Conservation (phyloP, 495 filamentous ascomycete species). For the Cercophora samala region DNA sequence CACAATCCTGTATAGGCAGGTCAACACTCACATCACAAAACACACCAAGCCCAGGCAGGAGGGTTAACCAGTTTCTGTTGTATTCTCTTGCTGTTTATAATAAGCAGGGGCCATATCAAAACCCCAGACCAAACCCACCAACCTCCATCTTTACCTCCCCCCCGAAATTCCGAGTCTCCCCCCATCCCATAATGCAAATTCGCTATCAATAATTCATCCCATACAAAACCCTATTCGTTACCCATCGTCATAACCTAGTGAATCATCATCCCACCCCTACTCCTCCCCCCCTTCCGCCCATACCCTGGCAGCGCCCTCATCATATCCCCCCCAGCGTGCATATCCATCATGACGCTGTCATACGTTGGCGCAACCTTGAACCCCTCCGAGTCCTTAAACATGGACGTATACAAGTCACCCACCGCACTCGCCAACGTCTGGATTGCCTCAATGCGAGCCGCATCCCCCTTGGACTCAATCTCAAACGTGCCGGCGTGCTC, state of each 20-base stretch:
- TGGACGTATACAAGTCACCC: conserved; percentile 56
- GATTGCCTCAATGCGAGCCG: conserved; percentile 69
- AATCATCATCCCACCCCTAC: not conserved
- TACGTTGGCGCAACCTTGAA: conserved; percentile 38
- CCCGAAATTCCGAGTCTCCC: too few relatives aligned
- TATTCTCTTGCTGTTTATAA: not conserved
- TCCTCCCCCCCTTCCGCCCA: not conserved
- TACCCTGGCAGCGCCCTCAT: not conserved
- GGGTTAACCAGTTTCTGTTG: not conserved
- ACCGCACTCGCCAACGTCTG: conserved; percentile 69
- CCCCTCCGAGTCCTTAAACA: conserved; percentile 71
- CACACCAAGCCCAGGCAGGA: too few relatives aligned
- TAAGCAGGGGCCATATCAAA: not conserved
- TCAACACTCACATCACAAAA: too few relatives aligned
- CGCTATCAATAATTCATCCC: not conserved
- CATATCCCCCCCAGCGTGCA: not conserved
- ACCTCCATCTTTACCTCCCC: not conserved
- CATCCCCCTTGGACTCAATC: conserved; percentile 70
- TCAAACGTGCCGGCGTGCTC: conserved; percentile 79
- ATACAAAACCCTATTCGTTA: not conserved
- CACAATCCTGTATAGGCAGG: not conserved
- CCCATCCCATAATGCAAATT: not conserved
- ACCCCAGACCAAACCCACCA: not conserved
- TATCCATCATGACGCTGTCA: not conserved
- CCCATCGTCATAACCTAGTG: not conserved